These are phyloP conservation scores for Pythium scleroteichum DNA, from an alignment of 352 stramenopile genomes.

Conservation along the genomic window DNA sequence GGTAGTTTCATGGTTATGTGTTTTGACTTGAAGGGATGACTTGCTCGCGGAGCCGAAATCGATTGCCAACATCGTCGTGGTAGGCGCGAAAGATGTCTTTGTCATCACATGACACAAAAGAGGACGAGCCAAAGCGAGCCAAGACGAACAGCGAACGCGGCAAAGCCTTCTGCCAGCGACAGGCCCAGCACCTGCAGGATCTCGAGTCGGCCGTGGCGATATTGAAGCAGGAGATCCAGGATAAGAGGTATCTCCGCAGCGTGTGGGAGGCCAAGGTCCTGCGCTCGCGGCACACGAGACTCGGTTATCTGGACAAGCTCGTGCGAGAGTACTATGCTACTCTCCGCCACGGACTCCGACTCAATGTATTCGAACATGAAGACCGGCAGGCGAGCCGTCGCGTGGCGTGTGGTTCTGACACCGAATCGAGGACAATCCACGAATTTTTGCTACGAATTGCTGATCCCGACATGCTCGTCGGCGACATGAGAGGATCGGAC, in stretches of 20 bases:
- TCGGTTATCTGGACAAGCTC: constrained; percentile 7
- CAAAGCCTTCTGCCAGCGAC: constrained; percentile 16
- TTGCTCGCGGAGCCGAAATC: neutral
- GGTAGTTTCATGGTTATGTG: no score
- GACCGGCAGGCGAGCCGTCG: no score
- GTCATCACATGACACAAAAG: neutral
- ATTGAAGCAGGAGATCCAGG: constrained; percentile 4
- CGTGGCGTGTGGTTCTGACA: no score
- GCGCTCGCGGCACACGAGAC: constrained; percentile 6
- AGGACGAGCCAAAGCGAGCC: neutral
- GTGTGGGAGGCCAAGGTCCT: constrained; percentile 21
- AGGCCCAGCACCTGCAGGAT: constrained; percentile 5
- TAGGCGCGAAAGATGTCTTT: neutral
- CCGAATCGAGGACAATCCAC: no score
- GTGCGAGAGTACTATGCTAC: constrained; percentile 11
- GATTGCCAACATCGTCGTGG: no score
- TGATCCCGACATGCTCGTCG: neutral
- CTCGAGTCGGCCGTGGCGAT: neutral
- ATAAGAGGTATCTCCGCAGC: constrained; percentile 10
- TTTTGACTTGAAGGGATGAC: no score
- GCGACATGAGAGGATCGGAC: constrained; percentile 1
- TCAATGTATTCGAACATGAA: no score
- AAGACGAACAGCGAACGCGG: constrained; percentile 23
- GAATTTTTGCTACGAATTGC: constrained; percentile 9
- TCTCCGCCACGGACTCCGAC: neutral